Conservation (phyloP, 2,329 filamentous ascomycete species). For the Domatiomyces globalis region DNA sequence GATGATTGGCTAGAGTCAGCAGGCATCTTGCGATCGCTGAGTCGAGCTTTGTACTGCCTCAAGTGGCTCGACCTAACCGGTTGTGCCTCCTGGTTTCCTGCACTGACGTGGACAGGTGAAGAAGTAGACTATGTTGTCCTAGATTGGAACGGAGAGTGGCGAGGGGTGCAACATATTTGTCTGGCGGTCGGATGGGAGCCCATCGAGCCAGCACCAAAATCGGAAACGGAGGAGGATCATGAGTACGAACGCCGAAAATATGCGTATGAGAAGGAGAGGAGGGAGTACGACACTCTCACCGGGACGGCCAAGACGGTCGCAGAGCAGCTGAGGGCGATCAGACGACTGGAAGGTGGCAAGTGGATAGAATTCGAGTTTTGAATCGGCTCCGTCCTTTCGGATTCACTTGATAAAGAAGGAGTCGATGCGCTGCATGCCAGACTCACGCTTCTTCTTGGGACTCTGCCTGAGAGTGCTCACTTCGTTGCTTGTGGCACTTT, state of each 20-base stretch:
- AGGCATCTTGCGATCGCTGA: constrained; percentile 42
- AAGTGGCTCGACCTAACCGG: constrained; percentile 50
- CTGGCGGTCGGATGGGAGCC: constrained; percentile 31
- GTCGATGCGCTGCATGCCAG: constrained; percentile 40
- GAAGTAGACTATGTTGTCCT: constrained; percentile 21
- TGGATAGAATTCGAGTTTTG: constrained; percentile 25
- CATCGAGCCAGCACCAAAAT: neutral
- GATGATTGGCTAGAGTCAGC: constrained; percentile 43
- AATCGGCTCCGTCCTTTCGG: neutral
- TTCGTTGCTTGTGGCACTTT: constrained; percentile 43
- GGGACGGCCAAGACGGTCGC: constrained; percentile 21
- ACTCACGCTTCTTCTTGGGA: constrained; percentile 28
- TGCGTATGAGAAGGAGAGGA: constrained; percentile 13
- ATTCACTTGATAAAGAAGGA: constrained; percentile 32
- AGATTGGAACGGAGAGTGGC: constrained; percentile 35
- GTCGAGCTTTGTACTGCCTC: constrained; percentile 42
- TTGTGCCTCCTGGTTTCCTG: constrained; percentile 41
- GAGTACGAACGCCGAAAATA: constrained; percentile 22
- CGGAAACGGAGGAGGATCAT: neutral
- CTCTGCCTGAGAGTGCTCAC: constrained; percentile 32
- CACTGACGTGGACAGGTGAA: constrained; percentile 30
- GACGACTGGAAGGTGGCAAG: constrained; percentile 24
- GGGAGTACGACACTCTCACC: constrained; percentile 22
- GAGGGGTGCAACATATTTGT: constrained; percentile 29
- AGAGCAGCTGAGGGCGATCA: constrained; percentile 20